Evolutionary conservation across 768 basidiomycete species (phyloP), one percentile per base, ranked within the genome.

Genomic region (Suillus placidus): DNA sequence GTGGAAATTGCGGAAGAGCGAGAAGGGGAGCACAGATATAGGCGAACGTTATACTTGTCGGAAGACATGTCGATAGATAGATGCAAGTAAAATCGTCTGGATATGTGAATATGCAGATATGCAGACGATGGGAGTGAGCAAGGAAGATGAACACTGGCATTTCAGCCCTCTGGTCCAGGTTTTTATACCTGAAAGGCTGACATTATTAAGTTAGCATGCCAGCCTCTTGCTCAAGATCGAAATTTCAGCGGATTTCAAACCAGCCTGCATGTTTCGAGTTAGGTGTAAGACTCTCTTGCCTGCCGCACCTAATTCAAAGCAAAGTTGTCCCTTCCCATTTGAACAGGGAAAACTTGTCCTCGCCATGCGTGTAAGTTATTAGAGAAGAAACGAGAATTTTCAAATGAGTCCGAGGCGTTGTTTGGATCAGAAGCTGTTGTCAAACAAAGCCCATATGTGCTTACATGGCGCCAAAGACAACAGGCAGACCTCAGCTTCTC

Each of bases 151-250:
- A 6, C 32, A 34, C 54, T 34, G 32, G 18, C 5, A 34, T 55
- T 34, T 55, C 54, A 34, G 34, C 20, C 30, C 20, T 35, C 32
- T 12, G 12, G 20, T 34, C 10, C 5, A 6, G 32, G 54, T 34
- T 55, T 52, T 55, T 55, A 55, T 55, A 55, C 32, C 54, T 20
- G 32, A 12, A 34, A 34, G 34, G 54, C 54, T 55, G 54, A 35
- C 54, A 35, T 55, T 6, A 30, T 34, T 34, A 54, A n/a, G 54
- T 55, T 20, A 55, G 34, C 16, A 34, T 34, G 30, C 32, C 52
- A 34, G 52, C 52, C 52, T 32, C 52, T 32, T 54, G 32, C 18
- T 54, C 32, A 12, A 32, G 30, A 54, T 54, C 51, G 26, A 51
- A 18, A 32, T 54, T 34, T 35, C 54, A 35, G 20, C 32, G 20